Evolutionary conservation across 345 rosid species (phyloP).

Genomic region (Bretschneidera sinensis): DNA sequence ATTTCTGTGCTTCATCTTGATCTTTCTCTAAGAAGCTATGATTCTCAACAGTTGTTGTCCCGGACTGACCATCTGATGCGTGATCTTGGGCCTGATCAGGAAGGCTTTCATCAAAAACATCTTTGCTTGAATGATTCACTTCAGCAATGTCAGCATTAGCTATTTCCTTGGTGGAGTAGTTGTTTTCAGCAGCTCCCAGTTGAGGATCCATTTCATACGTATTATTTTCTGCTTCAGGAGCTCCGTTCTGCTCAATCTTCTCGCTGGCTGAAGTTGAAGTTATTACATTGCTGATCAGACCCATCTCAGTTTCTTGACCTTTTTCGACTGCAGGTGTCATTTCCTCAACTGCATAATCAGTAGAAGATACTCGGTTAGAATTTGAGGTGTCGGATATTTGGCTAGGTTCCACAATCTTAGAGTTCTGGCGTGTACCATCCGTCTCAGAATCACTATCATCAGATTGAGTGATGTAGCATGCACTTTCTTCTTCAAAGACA

Average conservation of each 20-base stretch:
- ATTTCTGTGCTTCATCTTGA: slow-evolving; percentile 16
- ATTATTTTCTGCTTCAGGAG: slow-evolving; percentile 15
- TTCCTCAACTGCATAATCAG: slow-evolving; percentile 20
- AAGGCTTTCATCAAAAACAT: slow-evolving; percentile 11
- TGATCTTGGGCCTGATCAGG: slow-evolving; percentile 4
- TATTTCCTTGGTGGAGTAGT: slow-evolving; percentile 2
- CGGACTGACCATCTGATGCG: background rate
- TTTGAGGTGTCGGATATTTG: too few species aligned
- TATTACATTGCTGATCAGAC: background rate
- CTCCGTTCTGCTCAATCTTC: slow-evolving; percentile 10
- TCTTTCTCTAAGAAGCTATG: slow-evolving; percentile 18
- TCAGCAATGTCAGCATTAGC: background rate
- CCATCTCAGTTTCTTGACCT: slow-evolving; percentile 14
- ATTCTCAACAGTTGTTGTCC: slow-evolving; percentile 8
- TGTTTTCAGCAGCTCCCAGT: too few species aligned
- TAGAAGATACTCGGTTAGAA: slow-evolving; percentile 15
- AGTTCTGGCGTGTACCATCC: background rate
- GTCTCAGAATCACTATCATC: background rate
- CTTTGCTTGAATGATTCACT: slow-evolving; percentile 2
- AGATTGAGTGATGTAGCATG: slow-evolving; percentile 6
- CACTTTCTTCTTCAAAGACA: slow-evolving; percentile 24
- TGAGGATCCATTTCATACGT: too few species aligned
- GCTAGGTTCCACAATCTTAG: slow-evolving; percentile 14
- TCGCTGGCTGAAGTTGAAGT: slow-evolving; percentile 14
- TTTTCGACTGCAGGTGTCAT: slow-evolving; percentile 12